A percentile compares a stretch with the other conserved stretches of the same genome.
Evolutionary conservation across 2,329 filamentous ascomycete genomes (phyloP).

Genomic region (Trichophyton simii): DNA sequence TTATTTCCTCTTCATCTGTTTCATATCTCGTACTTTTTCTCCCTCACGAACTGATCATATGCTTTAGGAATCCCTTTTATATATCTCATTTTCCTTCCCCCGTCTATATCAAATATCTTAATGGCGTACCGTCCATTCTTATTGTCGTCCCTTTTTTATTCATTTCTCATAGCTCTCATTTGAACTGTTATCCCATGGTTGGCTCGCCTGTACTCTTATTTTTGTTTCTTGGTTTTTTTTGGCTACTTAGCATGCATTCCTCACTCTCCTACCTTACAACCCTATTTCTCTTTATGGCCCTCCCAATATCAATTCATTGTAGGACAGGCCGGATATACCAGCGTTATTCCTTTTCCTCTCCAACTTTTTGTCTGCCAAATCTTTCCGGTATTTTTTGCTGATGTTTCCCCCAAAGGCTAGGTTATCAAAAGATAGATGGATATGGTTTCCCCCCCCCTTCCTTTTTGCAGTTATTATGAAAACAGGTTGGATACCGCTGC

Average conservation of each 20-base stretch:
- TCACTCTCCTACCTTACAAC: background rate
- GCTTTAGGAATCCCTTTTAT: background rate
- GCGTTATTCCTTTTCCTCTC: background rate
- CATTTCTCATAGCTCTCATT: background rate
- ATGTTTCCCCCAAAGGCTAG: background rate
- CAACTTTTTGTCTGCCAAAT: background rate
- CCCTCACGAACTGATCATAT: background rate
- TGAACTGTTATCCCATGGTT: background rate
- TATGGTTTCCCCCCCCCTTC: background rate
- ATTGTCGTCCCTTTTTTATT: background rate
- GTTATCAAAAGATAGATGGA: constrained; percentile 1
- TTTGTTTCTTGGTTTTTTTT: background rate
- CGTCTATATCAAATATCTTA: background rate
- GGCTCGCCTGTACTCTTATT: background rate
- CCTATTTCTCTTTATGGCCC: background rate
- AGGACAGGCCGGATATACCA: background rate
- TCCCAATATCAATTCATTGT: background rate
- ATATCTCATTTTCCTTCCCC: background rate
- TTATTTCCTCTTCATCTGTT: background rate
- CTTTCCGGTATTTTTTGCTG: background rate
- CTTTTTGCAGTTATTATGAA: background rate
- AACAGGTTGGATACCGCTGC: background rate
- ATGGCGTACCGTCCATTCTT: constrained; percentile 1
- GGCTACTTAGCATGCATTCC: background rate
- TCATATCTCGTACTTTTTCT: background rate